A percentile compares a stretch with the other conserved stretches of the same genome.
These are phyloP conservation scores for Aegilops tauschii DNA, from an alignment of 176 grass and related monocot genomes.

Conservation along the genomic window DNA sequence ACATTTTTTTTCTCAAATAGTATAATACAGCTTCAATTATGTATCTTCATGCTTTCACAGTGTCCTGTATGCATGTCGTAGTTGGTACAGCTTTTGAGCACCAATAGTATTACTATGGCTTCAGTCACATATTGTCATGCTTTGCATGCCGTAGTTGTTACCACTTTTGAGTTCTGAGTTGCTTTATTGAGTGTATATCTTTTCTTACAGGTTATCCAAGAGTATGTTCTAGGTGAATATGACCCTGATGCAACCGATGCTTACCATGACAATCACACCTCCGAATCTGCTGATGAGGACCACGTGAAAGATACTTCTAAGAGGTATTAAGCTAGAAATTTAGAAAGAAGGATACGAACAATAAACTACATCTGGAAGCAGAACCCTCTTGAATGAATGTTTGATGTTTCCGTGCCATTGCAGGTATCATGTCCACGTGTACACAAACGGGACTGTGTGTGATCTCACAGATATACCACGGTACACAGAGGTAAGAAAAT, in stretches of 20 bases:
- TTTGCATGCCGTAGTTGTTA: background rate
- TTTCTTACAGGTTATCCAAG: constrained; percentile 70
- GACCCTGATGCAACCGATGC: constrained; percentile 64
- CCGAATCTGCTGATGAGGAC: constrained; percentile 43
- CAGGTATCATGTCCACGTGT: constrained; percentile 94
- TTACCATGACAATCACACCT: constrained; percentile 65
- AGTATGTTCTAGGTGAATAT: constrained; percentile 89
- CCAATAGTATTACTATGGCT: background rate
- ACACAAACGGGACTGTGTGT: constrained; percentile 82
- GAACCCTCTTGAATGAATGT: background rate
- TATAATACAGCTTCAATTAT: background rate
- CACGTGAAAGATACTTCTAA: constrained; percentile 66
- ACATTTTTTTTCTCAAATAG: background rate
- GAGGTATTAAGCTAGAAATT: constrained; percentile 42
- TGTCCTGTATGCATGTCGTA: background rate
- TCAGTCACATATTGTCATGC: constrained; percentile 4
- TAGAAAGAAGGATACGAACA: background rate
- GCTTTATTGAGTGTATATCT: background rate
- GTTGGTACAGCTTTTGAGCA: constrained; percentile 3
- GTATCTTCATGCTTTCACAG: background rate
- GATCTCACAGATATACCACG: constrained; percentile 78
- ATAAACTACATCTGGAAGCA: background rate
- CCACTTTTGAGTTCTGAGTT: background rate
- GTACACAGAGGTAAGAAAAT: constrained; percentile 66
- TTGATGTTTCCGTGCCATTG: constrained; percentile 11